Conservation (phyloP, 129 eudicot genomes). For the Mikania micrantha region DNA sequence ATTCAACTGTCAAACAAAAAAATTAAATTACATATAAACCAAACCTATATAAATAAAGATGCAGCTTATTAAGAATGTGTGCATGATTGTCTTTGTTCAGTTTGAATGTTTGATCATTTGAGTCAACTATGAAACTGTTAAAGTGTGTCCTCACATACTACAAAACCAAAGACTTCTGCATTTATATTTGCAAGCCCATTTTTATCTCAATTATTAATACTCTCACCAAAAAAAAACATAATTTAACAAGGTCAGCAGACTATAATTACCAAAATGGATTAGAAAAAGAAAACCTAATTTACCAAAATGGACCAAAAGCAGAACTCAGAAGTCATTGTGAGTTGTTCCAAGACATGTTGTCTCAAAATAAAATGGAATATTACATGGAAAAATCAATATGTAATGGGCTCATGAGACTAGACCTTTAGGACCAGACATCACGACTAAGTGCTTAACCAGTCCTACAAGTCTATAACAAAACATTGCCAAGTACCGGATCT, state of each 20-base stretch:
- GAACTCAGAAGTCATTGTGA: not conserved
- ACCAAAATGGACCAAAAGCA: not conserved
- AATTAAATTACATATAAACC: no score
- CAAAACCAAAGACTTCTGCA: no score
- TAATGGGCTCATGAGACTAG: not conserved
- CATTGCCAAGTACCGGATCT: not conserved
- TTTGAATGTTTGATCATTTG: no score
- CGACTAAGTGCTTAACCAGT: no score
- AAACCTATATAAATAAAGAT: no score
- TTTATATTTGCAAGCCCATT: no score
- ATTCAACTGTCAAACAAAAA: constrained; percentile 49
- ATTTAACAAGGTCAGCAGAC: not conserved
- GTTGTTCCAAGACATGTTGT: not conserved
- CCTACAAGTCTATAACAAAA: not conserved
- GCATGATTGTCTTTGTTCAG: not conserved
- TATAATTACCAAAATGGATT: not conserved
- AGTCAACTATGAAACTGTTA: no score
- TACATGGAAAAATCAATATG: not conserved
- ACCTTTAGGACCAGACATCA: not conserved
- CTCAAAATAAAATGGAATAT: not conserved
- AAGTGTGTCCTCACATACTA: no score
- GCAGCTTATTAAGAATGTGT: no score
- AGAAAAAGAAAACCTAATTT: not conserved
- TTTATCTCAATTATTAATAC: no score
- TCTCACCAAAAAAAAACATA: no score